These are phyloP conservation scores for Aspergillus fischeri DNA, from an alignment of 2,329 filamentous ascomycete genomes.

Conservation along the genomic window DNA sequence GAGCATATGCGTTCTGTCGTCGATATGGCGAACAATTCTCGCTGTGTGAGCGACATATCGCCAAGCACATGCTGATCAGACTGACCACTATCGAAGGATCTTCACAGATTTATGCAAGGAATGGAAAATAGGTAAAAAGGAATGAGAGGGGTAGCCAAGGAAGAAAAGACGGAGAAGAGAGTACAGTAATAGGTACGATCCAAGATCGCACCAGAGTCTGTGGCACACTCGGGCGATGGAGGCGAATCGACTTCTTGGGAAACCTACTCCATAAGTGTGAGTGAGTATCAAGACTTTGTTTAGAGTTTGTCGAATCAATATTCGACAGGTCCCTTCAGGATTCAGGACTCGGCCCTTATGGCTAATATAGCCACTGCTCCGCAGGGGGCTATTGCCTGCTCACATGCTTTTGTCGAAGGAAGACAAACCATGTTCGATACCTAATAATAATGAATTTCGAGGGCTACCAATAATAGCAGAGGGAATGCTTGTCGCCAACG, in stretches of 20 bases:
- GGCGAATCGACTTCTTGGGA: background rate
- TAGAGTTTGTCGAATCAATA: background rate
- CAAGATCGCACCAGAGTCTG: background rate
- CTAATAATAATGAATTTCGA: background rate
- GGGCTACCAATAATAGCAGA: background rate
- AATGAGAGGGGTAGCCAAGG: background rate
- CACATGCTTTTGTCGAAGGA: background rate
- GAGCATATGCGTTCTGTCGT: conserved; percentile 66
- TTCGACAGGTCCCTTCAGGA: background rate
- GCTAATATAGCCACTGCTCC: background rate
- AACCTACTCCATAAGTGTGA: background rate
- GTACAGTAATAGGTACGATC: background rate
- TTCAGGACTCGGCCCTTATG: background rate
- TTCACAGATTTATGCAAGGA: background rate
- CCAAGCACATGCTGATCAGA: conserved; percentile 9
- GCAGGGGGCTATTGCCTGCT: background rate
- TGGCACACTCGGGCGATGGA: background rate
- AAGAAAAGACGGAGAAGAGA: background rate
- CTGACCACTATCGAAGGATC: background rate
- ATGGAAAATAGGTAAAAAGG: background rate
- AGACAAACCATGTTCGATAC: background rate
- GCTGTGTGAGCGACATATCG: conserved; percentile 24
- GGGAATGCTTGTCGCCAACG: background rate
- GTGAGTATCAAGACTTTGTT: background rate
- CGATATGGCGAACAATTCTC: conserved; percentile 52